Evolutionary conservation across 1,284 basidiomycete species (phyloP), one percentile per base, ranked within the genome.

Genomic region (Rhodotorula glutinis): DNA sequence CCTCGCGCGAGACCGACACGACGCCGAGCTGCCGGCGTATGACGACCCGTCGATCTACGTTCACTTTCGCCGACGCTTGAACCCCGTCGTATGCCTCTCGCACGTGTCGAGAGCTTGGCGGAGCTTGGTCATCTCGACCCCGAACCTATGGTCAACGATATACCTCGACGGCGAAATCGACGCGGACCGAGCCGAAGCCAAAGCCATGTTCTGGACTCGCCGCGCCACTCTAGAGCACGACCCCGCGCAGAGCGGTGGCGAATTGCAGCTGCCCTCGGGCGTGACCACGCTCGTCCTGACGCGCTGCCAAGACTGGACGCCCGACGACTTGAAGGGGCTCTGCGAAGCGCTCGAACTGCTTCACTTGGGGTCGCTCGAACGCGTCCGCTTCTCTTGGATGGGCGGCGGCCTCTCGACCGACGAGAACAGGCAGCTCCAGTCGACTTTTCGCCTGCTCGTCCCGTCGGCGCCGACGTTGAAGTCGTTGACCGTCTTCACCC

Each of bases 141-240:
- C 51, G 10, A 3, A 5, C 1, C 52, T 64, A 0, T 68, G 66
- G 66, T 14, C 16, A 3, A 27, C 54, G 4, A 30, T 68, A 1
- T 27, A 56, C 41, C 53, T 67, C 44, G 62, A 67, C 44, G 66
- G 64, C 16, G 43, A 57, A 38, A 30, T 53, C 21, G 29, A 56
- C 29, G 56, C 44, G 3, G 41, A 29, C 23, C 40, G 53, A 2
- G 46, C 55, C 25, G 29, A 44, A 38, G 49, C 19, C 5, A 67
- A 64, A 46, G 66, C 62, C 4, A 19, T 23, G 8, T 64, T n/a
- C 9, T 67, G 62, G 62, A 43, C 27, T 2, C 25, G 25, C 7
- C 40, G 59, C n/a, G 58, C 64, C n/a, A 11, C 43, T 17, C 30
- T n/a, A 0, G 17, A 17, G 7, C 5, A 21, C 38, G 58, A 17